Evolutionary conservation across 164 flowering plant species (phyloP), one percentile per base, ranked within the genome.

Genomic region (Vitis amurensis): DNA sequence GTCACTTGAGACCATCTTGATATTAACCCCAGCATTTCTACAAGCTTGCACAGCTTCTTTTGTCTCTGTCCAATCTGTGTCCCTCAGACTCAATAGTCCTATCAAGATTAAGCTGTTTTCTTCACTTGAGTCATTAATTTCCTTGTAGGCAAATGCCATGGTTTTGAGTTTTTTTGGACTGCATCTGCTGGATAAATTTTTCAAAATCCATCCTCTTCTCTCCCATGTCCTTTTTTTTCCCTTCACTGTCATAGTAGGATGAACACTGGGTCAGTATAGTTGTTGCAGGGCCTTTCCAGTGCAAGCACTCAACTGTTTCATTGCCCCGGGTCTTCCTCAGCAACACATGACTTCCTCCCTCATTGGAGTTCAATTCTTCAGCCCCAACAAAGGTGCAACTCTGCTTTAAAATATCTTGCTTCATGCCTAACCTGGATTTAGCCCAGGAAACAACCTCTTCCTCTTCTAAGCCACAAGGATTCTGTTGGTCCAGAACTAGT

Each of bases 261-360:
- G 74, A 70, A 49, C 80, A 77, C 72, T 62, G 55, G 10, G 47
- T 6, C 30, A 77, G 15, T 19, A 73, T 67, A 5, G 48, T 31
- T n/a, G 9, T 27, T 23, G 71, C 72, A 15, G 59, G 58, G 66
- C 77, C 80, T 52, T 55, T 73, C 68, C 63, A 70, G 16, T 70
- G 77, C 50, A 50, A 51, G 37, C 29, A n/a, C 17, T 49, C 29
- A 16, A 11, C 44, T 10, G 30, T 30, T 27, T 11, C 66, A 9
- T 69, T 29, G 1, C 60, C 67, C 30, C 27, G 61, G 49, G 17
- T 63, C 59, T 60, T 71, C 66, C 67, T 55, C 50, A 69, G 23
- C 66, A 73, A 51, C 3, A 67, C 64, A 11, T 68, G 68, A 57
- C 64, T 37, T 44, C 52, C 11, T 55, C 47, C n/a, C 29, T 55